A percentile compares a stretch with the other conserved stretches of the same genome.
Evolutionary conservation across 208 protist genomes (phyloP).

Genomic region (Phytomonas sp.): DNA sequence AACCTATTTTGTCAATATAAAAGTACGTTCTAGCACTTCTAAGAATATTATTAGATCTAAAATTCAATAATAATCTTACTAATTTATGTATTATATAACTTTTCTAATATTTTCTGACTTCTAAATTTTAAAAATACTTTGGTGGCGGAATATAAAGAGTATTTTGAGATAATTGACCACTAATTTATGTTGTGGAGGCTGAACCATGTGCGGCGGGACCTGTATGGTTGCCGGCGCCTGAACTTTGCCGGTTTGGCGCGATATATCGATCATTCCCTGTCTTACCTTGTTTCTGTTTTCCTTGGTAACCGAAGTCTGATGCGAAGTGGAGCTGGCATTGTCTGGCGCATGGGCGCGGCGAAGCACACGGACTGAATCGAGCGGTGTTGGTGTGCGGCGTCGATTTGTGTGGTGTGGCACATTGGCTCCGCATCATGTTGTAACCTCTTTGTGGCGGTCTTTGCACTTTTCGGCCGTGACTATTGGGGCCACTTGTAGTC

Average conservation of each 20-base stretch:
- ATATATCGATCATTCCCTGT: background rate
- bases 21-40: background rate
- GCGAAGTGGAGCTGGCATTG: background rate
- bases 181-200: background rate
- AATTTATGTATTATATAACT: background rate
- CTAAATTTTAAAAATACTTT: conserved; percentile 10
- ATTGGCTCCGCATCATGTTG: no score
- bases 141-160: conserved; percentile 8
- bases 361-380: background rate
- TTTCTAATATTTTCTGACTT: conserved; percentile 13
- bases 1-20: background rate
- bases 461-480: no score
- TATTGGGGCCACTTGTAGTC: no score
- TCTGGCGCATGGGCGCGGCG: background rate
- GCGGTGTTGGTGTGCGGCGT: background rate
- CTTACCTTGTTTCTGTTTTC: background rate
- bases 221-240: background rate
- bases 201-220: background rate
- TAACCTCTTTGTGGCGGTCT: background rate
- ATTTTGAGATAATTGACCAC: conserved; percentile 5
- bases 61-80: conserved; percentile 1
- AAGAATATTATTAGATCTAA: conserved; percentile 1
- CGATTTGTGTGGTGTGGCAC: background rate
- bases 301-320: background rate
- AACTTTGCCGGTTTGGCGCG: background rate